These are phyloP conservation scores for Pseudogymnoascus sp. DNA, from an alignment of 2,329 filamentous ascomycete species.

Conservation along the genomic window DNA sequence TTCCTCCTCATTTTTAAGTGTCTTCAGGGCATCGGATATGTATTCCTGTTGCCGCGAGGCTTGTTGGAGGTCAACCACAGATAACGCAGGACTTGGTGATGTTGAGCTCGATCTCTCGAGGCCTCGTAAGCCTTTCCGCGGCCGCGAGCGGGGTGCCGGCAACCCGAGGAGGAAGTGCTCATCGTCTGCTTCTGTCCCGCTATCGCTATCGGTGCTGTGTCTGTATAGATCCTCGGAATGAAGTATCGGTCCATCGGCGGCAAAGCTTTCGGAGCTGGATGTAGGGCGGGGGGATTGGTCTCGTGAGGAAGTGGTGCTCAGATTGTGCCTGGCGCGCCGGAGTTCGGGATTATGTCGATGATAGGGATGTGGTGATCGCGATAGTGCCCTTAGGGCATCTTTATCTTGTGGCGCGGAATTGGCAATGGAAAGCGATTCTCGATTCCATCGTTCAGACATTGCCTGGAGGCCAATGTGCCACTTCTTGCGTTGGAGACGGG, in stretches of 20 bases:
- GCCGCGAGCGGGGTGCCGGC: constrained; percentile 66
- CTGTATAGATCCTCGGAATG: constrained; percentile 30
- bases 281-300: constrained; percentile 23
- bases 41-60: constrained; percentile 17
- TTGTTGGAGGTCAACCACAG: constrained; percentile 42
- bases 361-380: constrained; percentile 63
- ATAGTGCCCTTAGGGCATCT: constrained; percentile 23
- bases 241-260: constrained; percentile 13
- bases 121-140: constrained; percentile 72
- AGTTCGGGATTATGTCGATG: constrained; percentile 53
- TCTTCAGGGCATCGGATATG: constrained; percentile 10
- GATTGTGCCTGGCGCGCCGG: constrained; percentile 42
- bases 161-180: constrained; percentile 82
- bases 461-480: constrained; percentile 4
- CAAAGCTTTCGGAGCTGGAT: constrained; percentile 23
- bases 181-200: constrained; percentile 91
- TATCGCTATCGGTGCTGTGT: constrained; percentile 59
- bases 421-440: constrained; percentile 9
- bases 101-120: constrained; percentile 49
- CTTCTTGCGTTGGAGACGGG: background rate
- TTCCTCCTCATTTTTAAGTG: constrained; percentile 15
- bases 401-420: constrained; percentile 23
- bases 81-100: constrained; percentile 49
- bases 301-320: constrained; percentile 24
- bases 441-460: constrained; percentile 9